Percentiles rank a stretch among this genome's conserved stretches.
phyloP scores from a whole-genome alignment of 1,139 yeast species.

The Suhomyces ambrosiae region DNA sequence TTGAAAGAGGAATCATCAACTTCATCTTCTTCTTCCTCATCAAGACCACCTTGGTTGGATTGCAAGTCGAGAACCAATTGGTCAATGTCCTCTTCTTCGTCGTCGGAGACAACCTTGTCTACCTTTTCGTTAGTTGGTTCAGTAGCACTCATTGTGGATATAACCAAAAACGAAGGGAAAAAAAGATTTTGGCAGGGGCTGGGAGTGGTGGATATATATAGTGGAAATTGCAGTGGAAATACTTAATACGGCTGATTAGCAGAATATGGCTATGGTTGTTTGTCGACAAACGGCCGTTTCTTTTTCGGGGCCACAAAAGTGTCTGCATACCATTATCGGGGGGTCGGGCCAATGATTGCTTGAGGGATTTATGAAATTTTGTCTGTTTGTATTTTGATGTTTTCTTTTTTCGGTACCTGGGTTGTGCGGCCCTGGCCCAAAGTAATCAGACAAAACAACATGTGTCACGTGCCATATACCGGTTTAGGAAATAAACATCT shows the following conservation, averaged over 20 bases:
- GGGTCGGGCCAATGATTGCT: slow-evolving; percentile 8
- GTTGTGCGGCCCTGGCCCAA: slow-evolving; percentile 4
- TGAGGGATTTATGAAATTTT: slow-evolving; percentile 11
- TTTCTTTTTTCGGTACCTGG: slow-evolving; percentile 2
- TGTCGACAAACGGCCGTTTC: slow-evolving; percentile 6
- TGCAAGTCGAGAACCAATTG: slow-evolving; percentile 88
- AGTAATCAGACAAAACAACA: background rate
- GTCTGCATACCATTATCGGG: slow-evolving; percentile 8
- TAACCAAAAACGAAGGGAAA: slow-evolving; percentile 14
- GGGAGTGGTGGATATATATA: slow-evolving; percentile 7
- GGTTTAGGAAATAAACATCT: slow-evolving; percentile 5
- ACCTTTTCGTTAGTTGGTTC: slow-evolving; percentile 54
- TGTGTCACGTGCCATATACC: slow-evolving; percentile 1
- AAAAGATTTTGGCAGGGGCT: slow-evolving; percentile 11
- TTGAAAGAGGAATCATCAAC: slow-evolving; percentile 50
- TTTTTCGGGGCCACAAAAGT: slow-evolving; percentile 3
- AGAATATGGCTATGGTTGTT: slow-evolving; percentile 2
- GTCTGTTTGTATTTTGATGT: slow-evolving; percentile 7
- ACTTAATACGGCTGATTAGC: slow-evolving; percentile 13
- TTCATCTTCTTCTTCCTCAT: slow-evolving; percentile 51
- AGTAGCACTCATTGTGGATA: slow-evolving; percentile 45
- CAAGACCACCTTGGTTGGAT: slow-evolving; percentile 62
- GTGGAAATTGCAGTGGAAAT: slow-evolving; percentile 5
- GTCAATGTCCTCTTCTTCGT: slow-evolving; percentile 84
- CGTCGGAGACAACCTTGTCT: slow-evolving; percentile 55